Percentiles rank a stretch among this genome's conserved stretches.
Conservation (phyloP, 2,329 filamentous ascomycete genomes). For the Fusarium mexicanum region DNA sequence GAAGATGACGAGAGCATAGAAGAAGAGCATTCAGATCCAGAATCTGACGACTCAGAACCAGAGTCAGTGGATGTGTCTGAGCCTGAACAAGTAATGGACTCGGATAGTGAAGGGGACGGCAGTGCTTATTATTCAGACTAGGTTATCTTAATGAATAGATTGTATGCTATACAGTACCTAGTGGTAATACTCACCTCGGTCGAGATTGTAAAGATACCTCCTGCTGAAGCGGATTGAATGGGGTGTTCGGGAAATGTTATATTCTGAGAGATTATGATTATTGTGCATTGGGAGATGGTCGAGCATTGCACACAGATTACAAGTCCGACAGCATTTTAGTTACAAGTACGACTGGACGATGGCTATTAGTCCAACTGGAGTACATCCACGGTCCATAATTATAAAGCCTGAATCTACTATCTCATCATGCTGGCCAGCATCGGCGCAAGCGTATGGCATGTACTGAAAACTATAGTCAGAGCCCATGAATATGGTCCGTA, state of each 20-base stretch:
- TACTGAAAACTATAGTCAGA: fast-evolving
- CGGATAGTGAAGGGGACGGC: no score
- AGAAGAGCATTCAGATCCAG: no score
- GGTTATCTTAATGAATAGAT: no score
- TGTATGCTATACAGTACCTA: no score
- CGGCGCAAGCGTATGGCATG: fast-evolving
- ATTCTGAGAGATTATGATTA: background rate
- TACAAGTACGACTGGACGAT: fast-evolving
- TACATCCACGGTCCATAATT: background rate
- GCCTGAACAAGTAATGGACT: no score
- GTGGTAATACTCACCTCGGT: no score
- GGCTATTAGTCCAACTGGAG: fast-evolving
- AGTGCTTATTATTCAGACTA: no score
- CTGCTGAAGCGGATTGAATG: background rate
- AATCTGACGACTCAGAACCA: no score
- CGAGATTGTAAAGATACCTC: background rate
- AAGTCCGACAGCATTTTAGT: fast-evolving
- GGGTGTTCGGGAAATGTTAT: background rate
- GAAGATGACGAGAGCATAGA: no score
- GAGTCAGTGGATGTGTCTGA: no score
- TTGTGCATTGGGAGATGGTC: no score
- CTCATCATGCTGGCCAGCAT: fast-evolving
- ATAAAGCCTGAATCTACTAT: background rate
- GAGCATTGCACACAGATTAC: no score
- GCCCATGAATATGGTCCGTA: fast-evolving